Evolutionary conservation across 352 stramenopile species (phyloP).

Genomic region (Globisporangium nunn): DNA sequence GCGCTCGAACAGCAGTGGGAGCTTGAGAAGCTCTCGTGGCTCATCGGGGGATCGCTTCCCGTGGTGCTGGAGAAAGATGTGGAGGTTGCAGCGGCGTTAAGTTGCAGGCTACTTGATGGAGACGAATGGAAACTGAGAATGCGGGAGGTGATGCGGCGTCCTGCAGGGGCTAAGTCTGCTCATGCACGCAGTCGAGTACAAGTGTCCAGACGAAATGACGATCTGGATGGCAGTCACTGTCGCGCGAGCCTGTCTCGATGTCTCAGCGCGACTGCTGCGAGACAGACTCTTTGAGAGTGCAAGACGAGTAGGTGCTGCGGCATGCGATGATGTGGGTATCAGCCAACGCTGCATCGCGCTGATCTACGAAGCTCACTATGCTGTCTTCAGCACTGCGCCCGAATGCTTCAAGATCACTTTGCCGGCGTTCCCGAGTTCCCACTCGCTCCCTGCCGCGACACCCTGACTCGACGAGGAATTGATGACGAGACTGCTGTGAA

Average conservation of each 20-base stretch:
- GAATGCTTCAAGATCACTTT: conserved; percentile 42
- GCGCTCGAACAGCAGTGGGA: conserved; percentile 36
- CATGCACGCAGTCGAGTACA: conserved; percentile 31
- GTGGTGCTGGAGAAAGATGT: conserved; percentile 37
- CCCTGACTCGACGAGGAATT: conserved; percentile 7
- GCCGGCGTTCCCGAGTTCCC: conserved; percentile 59
- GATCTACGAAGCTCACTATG: not conserved
- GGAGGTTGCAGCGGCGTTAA: conserved; percentile 13
- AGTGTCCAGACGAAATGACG: conserved; percentile 37
- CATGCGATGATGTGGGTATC: not conserved
- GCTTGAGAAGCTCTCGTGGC: conserved; percentile 43
- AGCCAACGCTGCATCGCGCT: not conserved
- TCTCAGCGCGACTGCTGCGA: conserved; percentile 21
- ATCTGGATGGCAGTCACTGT: conserved; percentile 52
- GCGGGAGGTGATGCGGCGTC: not conserved
- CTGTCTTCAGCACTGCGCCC: conserved; percentile 33
- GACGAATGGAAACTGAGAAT: too few relatives aligned
- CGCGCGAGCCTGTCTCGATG: conserved; percentile 17
- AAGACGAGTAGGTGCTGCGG: conserved; percentile 25
- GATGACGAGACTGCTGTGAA: conserved; percentile 12
- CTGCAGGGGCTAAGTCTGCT: conserved; percentile 28
- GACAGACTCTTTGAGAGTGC: conserved; percentile 44
- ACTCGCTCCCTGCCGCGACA: conserved; percentile 24
- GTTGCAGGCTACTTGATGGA: not conserved
- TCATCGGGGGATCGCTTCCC: conserved; percentile 30